Evolutionary conservation across 345 rosid genomes (phyloP), one percentile per base, ranked within the genome.

Genomic region (Arabis alpina): DNA sequence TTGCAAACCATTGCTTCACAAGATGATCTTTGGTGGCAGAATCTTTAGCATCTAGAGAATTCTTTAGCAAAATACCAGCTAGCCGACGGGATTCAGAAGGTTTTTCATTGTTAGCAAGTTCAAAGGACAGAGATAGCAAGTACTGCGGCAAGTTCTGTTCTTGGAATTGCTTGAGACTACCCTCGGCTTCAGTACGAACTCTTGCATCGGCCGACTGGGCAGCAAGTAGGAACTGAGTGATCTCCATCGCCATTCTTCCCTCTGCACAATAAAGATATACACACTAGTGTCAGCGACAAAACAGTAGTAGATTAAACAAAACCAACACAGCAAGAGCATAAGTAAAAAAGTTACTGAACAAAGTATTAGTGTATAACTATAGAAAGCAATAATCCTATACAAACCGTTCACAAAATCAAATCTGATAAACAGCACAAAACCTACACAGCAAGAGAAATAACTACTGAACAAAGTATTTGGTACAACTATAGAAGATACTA

Each of bases 1-100:
- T 81, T 12, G 81, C 78, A 77, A 88, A 70, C 96, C 99, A 89
- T 41, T 87, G 95, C 23, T 88, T 86, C 65, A 82, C 89, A 43
- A 89, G 96, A 56, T 73, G 76, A 62, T 82, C 89, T 79, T 89
- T 94, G 62, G 73, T 85, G 2, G 52, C 45, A 34, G 85, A 80
- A 68, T 91, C 97, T 65, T 91, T 91, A 0, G 99, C 96, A 76
- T 91, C 99, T 23, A 89, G 81, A 24, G 97, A 88, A 61, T 94
- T 94, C 82, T 94, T 91, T 32, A 94, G 96, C 59, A 94, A 64
- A 51, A 91, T 86, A 88, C 97, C 97, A 71, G 96, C 99, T 68
- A 94, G 74, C 47, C 88, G 76, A 45, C 99, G 96, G 32, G 93
- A 86, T 68, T 89, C 96, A 43, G 80, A 70, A 9, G 99, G 93